Base-by-base conservation (phyloP, 1,139 yeast species). In the Sugiyamaella pinicola region DNA sequence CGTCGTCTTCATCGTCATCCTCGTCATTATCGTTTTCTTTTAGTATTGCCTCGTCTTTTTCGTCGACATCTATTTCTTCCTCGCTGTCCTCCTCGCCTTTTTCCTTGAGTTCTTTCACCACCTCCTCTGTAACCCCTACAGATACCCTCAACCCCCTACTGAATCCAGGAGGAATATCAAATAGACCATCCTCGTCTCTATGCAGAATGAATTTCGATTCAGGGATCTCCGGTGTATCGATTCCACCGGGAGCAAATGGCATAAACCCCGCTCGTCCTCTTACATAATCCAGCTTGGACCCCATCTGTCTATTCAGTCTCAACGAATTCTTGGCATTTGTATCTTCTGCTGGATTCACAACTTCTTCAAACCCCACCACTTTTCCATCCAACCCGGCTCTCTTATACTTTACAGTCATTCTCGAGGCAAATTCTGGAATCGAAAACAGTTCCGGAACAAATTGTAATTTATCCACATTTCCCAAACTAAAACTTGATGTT, bases 211-310 rank as follows among this genome's bases (percentile, higher is more conserved):
- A 29, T 19, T 54, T 49, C 39, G 71, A 73, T 13, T 68, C 70
- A 2, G 67, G 60, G 13, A 67, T 64, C 3, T 68, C 64, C 37
- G 72, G 73, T 58, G 82, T 70, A 3, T 69, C 70, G 15, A 88
- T 68, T 2, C 98, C 98, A 60, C 99, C 98, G 0, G 99, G 99
- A 51, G 87, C 85, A 67, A 95, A 93, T 0, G 99, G 99, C 63
- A 93, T 72, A 64, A 80, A 87, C 19, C 84, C 80, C 0, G 96
- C 79, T 6, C 83, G 77, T 0, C 98, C 98, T 46, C 79, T 74
- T 1, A 88, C 73, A 2, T 84, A 74, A 50, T 83, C 86, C 24
- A 77, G 74, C 59, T 82, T 83, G 2, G 85, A 76, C 6, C 84
- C 81, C 59, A 84, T 81, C 55, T 83, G 80, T 59, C 99, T 77